Evolutionary conservation across 441 rosid genomes (phyloP), one percentile per base, ranked within the genome.

Genomic region (Melastoma candidum): DNA sequence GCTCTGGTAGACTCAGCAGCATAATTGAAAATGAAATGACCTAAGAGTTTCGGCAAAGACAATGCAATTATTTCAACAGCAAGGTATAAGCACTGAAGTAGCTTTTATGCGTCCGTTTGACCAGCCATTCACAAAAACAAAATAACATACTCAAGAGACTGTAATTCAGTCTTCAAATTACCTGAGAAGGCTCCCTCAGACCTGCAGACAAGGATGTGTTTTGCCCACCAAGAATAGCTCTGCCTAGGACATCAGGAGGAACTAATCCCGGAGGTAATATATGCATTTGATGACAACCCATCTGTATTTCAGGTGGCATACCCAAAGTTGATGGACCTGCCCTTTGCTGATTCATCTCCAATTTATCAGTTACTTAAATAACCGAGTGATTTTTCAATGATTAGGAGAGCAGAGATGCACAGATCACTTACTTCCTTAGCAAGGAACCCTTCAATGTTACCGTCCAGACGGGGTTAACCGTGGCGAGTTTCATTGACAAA

Each of bases 141-240:
- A 52, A 32, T 3, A 32, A 32, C 41, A 32, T 32, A 26, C 26
- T 12, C 46, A 1, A 3, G 46, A 52, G 43, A 52, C 43, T 32
- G 55, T 29, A 52, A 12, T 25, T 8, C 10, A 52, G 56, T 13
- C 25, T 9, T 8, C 22, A 10, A 3, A 52, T 58, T 79, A 93
- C 99, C 90, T 77, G 95, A 53, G 22, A 17, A 17, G 79, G 70
- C 56, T 82, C 87, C 71, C 84, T 93, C 69, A 78, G 83, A 70
- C 81, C 82, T 65, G 75, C 83, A 46, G 74, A 53, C 63, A 74
- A 65, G 32, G 81, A 72, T 12, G 75, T 66, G 69, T 84, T 60
- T 36, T 83, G 97, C 59, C 82, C 64, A 32, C 41, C 41, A 59
- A 60, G 77, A 58, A 72, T 69, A 54, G 76, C 67, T 72, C 95